Conservation (phyloP, 208 protist genomes). For the Leishmania major region DNA sequence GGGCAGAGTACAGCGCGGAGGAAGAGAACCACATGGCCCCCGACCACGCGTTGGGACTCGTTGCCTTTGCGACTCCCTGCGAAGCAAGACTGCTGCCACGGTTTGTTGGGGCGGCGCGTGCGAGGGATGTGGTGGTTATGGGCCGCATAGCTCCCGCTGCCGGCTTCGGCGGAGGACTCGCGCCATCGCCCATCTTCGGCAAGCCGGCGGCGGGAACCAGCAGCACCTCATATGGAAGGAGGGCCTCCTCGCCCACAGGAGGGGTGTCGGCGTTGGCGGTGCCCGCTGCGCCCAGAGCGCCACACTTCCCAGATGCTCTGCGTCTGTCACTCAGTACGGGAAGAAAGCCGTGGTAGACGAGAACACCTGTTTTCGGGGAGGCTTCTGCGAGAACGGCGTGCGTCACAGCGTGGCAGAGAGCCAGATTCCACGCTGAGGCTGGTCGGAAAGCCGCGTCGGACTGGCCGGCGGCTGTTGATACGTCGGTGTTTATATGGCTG, state of each 20-base stretch:
- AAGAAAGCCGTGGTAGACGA: constrained; percentile 31
- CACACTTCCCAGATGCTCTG: background rate
- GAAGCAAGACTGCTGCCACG: background rate
- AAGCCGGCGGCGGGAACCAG: constrained; percentile 7
- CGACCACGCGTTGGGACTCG: background rate
- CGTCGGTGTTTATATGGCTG: background rate
- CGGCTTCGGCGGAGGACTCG: background rate
- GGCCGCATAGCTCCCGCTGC: background rate
- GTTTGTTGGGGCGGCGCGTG: background rate
- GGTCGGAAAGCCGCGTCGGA: no score
- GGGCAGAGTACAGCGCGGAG: constrained; percentile 21
- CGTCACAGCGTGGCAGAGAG: constrained; percentile 23
- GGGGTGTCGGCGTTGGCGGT: background rate
- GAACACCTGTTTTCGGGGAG: background rate
- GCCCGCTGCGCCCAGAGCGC: background rate
- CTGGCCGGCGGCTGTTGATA: background rate
- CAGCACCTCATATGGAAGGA: constrained; percentile 23
- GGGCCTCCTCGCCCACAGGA: background rate
- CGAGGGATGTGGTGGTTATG: background rate
- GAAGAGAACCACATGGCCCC: constrained; percentile 10
- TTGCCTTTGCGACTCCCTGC: background rate
- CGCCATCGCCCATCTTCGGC: background rate
- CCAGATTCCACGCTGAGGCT: constrained; percentile 6
- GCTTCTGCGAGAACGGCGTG: constrained; percentile 19
- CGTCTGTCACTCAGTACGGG: constrained; percentile 5